Base-by-base conservation (phyloP, 2,329 filamentous ascomycete genomes). In the Calonectria multiphialidica region DNA sequence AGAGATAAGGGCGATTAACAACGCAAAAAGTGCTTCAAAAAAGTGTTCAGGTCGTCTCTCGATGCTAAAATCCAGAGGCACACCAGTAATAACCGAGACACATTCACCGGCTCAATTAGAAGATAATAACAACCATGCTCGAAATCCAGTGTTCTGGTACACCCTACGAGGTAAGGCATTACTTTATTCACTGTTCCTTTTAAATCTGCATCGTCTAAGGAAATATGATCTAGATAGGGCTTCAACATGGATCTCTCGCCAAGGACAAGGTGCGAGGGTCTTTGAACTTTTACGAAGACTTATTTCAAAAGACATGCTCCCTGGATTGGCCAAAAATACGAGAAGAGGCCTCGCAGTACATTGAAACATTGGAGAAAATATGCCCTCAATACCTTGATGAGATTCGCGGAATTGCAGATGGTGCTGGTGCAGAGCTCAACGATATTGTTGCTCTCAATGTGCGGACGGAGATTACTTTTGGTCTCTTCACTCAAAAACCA, bases 381-480 rank as follows among this genome's bases (percentile, higher is more conserved):
- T 70, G 53, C 9, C 71, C 70, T 6, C 59, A 64, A 2, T 69
- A 76, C 18, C 21, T 67, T 0, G 69, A 80, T 3, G 88, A 89
- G 73, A 87, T 89, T 70, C 77, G 80, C 67, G 91, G 89, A 13
- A 85, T 92, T 47, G 89, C 90, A 0, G 84, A 87, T 1, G 90
- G 90, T 2, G 84, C 89, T 0, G 80, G 77, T 0, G 78, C 86
- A 9, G 74, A 83, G 0, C 75, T 91, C 2, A 78, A 88, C 2
- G 88, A 90, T 57, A 86, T 92, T n/a, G 79, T 92, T 1, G 88
- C 89, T 2, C 80, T 92, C 13, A 92, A 92, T 68, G 86, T 78
- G 3, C 74, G 77, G 0, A 78, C 73, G 4, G 77, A 79, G 16
- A 79, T 79, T 2, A 76, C 72, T 0, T 90, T 91, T 69, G 89